These are phyloP conservation scores for Echites panduratus DNA, from an alignment of 257 asterid species.

Conservation along the genomic window DNA sequence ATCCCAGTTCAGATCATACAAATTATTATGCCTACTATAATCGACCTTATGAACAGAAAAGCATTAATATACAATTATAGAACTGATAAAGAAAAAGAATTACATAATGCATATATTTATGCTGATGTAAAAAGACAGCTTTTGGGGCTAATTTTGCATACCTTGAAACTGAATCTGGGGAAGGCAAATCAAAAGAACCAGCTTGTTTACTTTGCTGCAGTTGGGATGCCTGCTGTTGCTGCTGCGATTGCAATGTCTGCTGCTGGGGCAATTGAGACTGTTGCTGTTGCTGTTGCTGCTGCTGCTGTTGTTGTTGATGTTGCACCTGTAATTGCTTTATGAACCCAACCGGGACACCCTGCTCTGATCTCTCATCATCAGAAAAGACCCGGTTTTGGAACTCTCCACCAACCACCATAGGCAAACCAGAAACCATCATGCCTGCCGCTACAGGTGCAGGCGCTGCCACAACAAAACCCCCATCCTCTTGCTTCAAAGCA, in stretches of 20 bases:
- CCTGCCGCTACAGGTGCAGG: constrained; percentile 22
- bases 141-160: constrained; percentile 16
- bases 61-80: background rate
- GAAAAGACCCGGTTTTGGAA: constrained; percentile 41
- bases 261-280: constrained; percentile 24
- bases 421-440: constrained; percentile 33
- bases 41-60: background rate
- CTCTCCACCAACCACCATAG: constrained; percentile 58
- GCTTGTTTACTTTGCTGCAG: constrained; percentile 46
- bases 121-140: background rate
- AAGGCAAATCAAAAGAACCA: constrained; percentile 50
- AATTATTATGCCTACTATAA: background rate
- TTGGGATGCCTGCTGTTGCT: constrained; percentile 42
- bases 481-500: constrained; percentile 46
- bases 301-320: constrained; percentile 41
- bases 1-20: constrained; percentile 10
- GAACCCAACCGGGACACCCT: constrained; percentile 36
- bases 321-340: constrained; percentile 42
- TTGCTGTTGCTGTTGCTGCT: constrained; percentile 38
- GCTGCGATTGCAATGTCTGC: constrained; percentile 15
- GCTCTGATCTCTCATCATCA: constrained; percentile 85
- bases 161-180: constrained; percentile 95
- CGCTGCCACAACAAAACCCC: constrained; percentile 22
- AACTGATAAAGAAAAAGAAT: background rate
- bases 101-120: background rate